Percentiles rank a stretch among this genome's conserved stretches.
These are phyloP conservation scores for Moringa oleifera DNA, from an alignment of 345 rosid species.

Conservation along the genomic window DNA sequence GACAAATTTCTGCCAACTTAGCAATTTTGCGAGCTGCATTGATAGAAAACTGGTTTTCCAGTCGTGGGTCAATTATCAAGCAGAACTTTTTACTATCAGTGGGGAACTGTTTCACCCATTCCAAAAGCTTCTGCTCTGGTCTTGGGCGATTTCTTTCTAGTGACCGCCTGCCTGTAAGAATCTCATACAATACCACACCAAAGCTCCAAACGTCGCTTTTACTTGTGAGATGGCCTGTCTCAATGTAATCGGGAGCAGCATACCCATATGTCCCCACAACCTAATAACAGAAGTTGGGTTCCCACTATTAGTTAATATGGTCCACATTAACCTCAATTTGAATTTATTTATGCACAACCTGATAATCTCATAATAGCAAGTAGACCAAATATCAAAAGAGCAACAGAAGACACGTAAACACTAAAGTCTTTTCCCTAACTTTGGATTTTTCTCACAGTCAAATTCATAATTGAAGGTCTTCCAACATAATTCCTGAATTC, in stretches of 20 bases:
- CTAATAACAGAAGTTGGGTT: slow-evolving; percentile 26
- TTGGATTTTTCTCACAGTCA: no score
- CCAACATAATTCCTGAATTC: no score
- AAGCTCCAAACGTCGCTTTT: slow-evolving; percentile 89
- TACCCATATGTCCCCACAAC: slow-evolving; percentile 85
- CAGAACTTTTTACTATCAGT: slow-evolving; percentile 51
- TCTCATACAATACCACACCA: slow-evolving; percentile 82
- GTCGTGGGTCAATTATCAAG: slow-evolving; percentile 60
- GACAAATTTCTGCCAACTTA: slow-evolving; percentile 63
- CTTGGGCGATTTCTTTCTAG: slow-evolving; percentile 64
- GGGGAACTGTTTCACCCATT: slow-evolving; percentile 80
- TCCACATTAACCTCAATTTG: no score
- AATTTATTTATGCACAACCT: no score
- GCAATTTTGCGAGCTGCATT: slow-evolving; percentile 55
- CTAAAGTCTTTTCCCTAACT: no score
- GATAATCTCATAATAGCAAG: no score
- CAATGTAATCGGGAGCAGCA: slow-evolving; percentile 87
- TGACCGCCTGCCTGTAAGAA: slow-evolving; percentile 72
- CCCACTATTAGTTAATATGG: no score
- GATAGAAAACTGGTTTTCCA: slow-evolving; percentile 46
- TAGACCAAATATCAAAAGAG: no score
- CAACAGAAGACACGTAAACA: no score
- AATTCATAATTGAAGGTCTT: no score
- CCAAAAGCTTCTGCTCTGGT: slow-evolving; percentile 54
- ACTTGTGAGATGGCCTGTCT: slow-evolving; percentile 73